Base-by-base conservation (phyloP, 139 green algal genomes). In the Tetraselmis striata region DNA sequence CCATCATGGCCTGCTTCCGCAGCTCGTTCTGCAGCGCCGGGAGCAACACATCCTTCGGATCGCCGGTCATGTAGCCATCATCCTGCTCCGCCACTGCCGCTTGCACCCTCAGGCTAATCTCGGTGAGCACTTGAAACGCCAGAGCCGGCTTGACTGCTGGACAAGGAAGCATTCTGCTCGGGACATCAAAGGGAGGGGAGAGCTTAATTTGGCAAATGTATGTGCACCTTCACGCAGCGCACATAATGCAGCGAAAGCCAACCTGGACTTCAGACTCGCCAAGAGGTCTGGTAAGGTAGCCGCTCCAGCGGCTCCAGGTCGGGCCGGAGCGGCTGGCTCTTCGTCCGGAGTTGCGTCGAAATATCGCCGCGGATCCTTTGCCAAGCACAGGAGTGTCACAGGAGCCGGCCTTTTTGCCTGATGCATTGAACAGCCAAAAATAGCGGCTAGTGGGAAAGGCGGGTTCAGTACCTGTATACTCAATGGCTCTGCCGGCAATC, bases 1-100 rank as follows among this genome's bases (percentile, higher is more conserved):
- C 83, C 23, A 90, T 89, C 0, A 91, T 77, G 0, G 79, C 83
- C n/a, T 84, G 76, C 2, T 32, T 82, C 31, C 84, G 76, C 2
- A 87, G 58, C 22, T 83, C 29, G 26, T 80, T 77, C 45, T 85
- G 75, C 75, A 88, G 81, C 27, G 82, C 28, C 11, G 75, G 11
- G 11, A 59, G 76, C 24, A 88, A 30, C 23, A 80, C 79, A 26
- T 86, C 85, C 29, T 87, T 58, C 2, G 85, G 83, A 58, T 25
- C 80, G 59, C 28, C 45, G 59, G 23, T 83, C 80, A 59, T 83
- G 29, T 26, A 83, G 18, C 59, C 28, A 75, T 31, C 76, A 26
- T 59, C 29, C 29, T 1, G 30, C 76, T 30, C 23, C 5, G 22
- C 23, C 76, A 30, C 29, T 59, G 76, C 76, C 25, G 76, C 76